phyloP scores from a whole-genome alignment of 257 asterid genomes.

The Prunella vulgaris region DNA sequence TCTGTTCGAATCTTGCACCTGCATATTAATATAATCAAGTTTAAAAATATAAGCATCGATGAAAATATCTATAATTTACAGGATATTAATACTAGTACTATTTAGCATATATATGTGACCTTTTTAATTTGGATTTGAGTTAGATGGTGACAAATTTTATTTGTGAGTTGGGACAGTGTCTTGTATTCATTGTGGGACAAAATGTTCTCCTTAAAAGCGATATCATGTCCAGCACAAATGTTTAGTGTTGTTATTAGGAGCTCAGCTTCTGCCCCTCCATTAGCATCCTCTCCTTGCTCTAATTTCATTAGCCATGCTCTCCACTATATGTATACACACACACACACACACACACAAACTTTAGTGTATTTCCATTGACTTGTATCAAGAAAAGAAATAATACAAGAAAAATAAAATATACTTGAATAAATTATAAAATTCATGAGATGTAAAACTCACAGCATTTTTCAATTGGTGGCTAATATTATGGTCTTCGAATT shows the following conservation, averaged over 20 bases:
- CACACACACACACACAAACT: too few relatives aligned
- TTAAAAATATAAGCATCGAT: background rate
- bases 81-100: too few relatives aligned
- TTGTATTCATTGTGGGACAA: slow-evolving; percentile 26
- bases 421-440: background rate
- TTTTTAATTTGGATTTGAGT: slow-evolving; percentile 1
- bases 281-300: slow-evolving; percentile 6
- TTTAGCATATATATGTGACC: background rate
- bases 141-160: slow-evolving; percentile 30
- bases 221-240: slow-evolving; percentile 24
- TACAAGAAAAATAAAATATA: background rate
- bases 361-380: background rate
- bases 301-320: slow-evolving; percentile 29
- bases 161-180: slow-evolving; percentile 34
- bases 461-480: slow-evolving; percentile 17
- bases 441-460: slow-evolving; percentile 23
- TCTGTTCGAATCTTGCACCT: background rate
- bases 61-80: background rate
- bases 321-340: slow-evolving; percentile 27
- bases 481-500: slow-evolving; percentile 6
- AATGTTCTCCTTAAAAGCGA: slow-evolving; percentile 15
- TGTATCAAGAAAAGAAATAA: background rate
- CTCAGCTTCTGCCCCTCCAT: slow-evolving; percentile 29
- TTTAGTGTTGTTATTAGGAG: slow-evolving; percentile 35
- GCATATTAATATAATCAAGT: too few relatives aligned